Percentiles rank a stretch among this genome's conserved stretches.
Evolutionary conservation across 495 filamentous ascomycete species (phyloP).

Genomic region (Penicillium cosmopolitanum): DNA sequence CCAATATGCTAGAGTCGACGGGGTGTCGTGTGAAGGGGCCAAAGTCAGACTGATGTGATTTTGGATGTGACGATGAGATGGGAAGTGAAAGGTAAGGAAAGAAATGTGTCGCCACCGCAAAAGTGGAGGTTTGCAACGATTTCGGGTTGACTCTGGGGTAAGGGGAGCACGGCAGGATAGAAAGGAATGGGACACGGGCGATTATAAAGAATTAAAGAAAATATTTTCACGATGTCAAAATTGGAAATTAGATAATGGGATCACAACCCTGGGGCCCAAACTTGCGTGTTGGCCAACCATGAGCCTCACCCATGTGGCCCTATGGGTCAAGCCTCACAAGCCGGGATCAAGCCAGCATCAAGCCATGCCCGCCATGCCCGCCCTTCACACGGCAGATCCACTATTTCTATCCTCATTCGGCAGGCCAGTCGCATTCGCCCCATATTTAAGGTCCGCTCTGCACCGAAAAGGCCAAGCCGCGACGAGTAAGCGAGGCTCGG

Average conservation of each 20-base stretch:
- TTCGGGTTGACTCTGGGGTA: slow-evolving; percentile 1
- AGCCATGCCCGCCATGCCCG: not conserved
- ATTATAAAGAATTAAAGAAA: slow-evolving; percentile 7
- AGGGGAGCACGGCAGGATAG: slow-evolving; percentile 1
- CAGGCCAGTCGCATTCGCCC: not conserved
- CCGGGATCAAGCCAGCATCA: slow-evolving; percentile 2
- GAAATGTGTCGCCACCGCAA: not conserved
- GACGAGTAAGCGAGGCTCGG: not conserved
- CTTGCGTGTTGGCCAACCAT: slow-evolving; percentile 7
- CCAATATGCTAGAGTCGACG: not conserved
- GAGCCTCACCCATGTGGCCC: slow-evolving; percentile 4
- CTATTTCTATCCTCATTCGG: not conserved
- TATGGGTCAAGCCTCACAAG: not conserved
- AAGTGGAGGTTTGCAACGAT: not conserved
- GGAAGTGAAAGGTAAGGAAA: not conserved
- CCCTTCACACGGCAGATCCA: not conserved
- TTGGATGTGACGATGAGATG: not conserved
- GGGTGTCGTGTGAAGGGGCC: not conserved
- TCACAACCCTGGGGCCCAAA: slow-evolving; percentile 1
- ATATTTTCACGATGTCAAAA: slow-evolving; percentile 3
- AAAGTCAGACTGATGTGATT: not conserved
- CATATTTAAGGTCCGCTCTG: slow-evolving; percentile 1
- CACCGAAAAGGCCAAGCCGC: not conserved
- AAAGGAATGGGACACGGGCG: not conserved
- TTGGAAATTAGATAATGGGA: slow-evolving; percentile 4